Percentiles rank a stretch among this genome's conserved stretches.
Evolutionary conservation across 1,139 yeast species (phyloP).

Genomic region (Diutina rugosa): DNA sequence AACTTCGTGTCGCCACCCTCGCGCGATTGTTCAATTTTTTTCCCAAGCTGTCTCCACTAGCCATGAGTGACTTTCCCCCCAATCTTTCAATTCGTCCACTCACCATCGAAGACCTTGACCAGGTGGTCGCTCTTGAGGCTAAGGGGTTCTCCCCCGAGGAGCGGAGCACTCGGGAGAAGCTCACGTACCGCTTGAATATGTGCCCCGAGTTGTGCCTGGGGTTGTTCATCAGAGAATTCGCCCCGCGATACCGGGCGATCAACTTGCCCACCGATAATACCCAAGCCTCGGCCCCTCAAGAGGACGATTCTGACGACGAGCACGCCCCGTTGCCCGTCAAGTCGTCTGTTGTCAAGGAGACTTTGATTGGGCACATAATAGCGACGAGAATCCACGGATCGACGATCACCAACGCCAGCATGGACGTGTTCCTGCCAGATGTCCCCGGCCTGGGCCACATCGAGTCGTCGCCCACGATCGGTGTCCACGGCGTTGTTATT

Average conservation of each 20-base stretch:
- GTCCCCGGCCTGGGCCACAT: conserved; percentile 48
- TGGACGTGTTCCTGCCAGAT: conserved; percentile 41
- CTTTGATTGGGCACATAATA: conserved; percentile 69
- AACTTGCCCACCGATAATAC: conserved; percentile 23
- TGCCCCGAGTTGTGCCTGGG: conserved; percentile 93
- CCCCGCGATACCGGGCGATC: conserved; percentile 27
- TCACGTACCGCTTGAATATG: conserved; percentile 55
- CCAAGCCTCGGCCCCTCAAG: conserved; percentile 4
- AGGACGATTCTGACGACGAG: conserved; percentile 16
- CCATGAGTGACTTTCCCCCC: conserved; percentile 24
- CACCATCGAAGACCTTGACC: conserved; percentile 53
- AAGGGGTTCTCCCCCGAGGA: conserved; percentile 57
- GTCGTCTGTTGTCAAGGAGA: conserved; percentile 47
- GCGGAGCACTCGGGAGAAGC: conserved; percentile 51
- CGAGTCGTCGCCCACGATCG: conserved; percentile 64
- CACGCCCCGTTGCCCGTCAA: conserved; percentile 32
- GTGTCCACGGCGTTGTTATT: conserved; percentile 72
- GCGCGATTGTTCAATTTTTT: neutral
- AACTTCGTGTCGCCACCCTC: neutral
- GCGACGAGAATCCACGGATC: conserved; percentile 58
- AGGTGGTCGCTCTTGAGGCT: conserved; percentile 49
- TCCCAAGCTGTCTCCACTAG: neutral
- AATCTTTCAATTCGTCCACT: conserved; percentile 77
- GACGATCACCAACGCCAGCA: conserved; percentile 48
- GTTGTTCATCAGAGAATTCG: conserved; percentile 62